These are phyloP conservation scores for Hyphodiscus sp. DNA, from an alignment of 2,329 filamentous ascomycete genomes.

Conservation along the genomic window DNA sequence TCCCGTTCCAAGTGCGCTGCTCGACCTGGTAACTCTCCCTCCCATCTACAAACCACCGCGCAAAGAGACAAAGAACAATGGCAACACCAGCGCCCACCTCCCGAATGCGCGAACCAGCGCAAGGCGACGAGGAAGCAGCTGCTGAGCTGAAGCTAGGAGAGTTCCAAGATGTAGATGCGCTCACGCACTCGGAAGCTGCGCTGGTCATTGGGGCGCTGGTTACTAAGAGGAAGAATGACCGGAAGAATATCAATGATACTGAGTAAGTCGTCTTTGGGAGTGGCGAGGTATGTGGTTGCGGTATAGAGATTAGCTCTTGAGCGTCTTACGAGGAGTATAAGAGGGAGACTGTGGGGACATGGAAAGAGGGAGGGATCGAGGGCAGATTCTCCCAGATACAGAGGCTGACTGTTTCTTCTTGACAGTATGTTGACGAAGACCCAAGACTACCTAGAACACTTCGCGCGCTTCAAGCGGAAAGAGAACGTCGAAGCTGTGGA, in stretches of 20 bases:
- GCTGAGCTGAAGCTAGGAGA: constrained; percentile 81
- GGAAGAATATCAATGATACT: constrained; percentile 77
- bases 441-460: constrained; percentile 86
- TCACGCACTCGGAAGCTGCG: constrained; percentile 87
- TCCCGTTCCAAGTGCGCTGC: not conserved
- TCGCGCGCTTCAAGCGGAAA: constrained; percentile 91
- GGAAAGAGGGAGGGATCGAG: not conserved
- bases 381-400: not conserved
- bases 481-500: constrained; percentile 95
- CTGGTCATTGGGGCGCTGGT: constrained; percentile 88
- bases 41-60: not conserved
- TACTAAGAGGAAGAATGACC: constrained; percentile 69
- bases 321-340: not conserved
- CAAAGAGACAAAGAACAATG: constrained; percentile 11
- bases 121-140: constrained; percentile 83
- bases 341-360: not conserved
- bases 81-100: constrained; percentile 37
- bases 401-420: constrained; percentile 5
- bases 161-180: constrained; percentile 83
- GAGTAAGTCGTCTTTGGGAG: constrained; percentile 51
- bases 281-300: not conserved
- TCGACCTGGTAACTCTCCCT: not conserved
- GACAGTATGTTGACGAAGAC: constrained; percentile 77
- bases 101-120: constrained; percentile 60
- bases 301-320: not conserved